These are phyloP conservation scores for Closterium sp. DNA, from an alignment of 139 green algal genomes.

Conservation along the genomic window DNA sequence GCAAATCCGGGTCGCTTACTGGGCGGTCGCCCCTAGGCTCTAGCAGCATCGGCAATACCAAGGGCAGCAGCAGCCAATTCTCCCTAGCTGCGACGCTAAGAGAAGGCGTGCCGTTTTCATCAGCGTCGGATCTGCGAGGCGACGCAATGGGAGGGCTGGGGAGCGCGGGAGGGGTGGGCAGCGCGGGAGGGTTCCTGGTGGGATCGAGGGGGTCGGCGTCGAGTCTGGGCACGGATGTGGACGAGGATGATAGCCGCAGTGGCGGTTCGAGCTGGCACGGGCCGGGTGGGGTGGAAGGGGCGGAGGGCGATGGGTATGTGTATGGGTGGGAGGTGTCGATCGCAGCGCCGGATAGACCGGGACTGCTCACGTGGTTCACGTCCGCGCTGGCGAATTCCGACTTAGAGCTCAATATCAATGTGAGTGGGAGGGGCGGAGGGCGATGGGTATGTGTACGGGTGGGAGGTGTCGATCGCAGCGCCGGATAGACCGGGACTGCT, in stretches of 20 bases:
- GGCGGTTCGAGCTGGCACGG: not conserved
- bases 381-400: conserved; percentile 4
- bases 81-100: not conserved
- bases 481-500: no score
- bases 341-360: conserved; percentile 30
- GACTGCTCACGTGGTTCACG: conserved; percentile 33
- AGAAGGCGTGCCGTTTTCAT: not conserved
- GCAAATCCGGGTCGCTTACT: not conserved
- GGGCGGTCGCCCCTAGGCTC: not conserved
- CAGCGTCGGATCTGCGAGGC: not conserved
- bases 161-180: not conserved
- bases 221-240: conserved; percentile 13
- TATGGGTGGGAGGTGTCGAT: conserved; percentile 34
- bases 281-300: not conserved
- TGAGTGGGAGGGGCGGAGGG: not conserved
- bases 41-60: not conserved
- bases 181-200: not conserved
- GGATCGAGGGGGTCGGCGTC: not conserved
- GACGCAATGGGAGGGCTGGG: not conserved
- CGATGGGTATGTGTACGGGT: no score
- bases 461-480: no score
- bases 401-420: not conserved
- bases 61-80: not conserved
- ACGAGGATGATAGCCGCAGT: conserved; percentile 15
- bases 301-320: not conserved